Conservation (phyloP, 495 filamentous ascomycete genomes). For the Penicillium verhagenii region DNA sequence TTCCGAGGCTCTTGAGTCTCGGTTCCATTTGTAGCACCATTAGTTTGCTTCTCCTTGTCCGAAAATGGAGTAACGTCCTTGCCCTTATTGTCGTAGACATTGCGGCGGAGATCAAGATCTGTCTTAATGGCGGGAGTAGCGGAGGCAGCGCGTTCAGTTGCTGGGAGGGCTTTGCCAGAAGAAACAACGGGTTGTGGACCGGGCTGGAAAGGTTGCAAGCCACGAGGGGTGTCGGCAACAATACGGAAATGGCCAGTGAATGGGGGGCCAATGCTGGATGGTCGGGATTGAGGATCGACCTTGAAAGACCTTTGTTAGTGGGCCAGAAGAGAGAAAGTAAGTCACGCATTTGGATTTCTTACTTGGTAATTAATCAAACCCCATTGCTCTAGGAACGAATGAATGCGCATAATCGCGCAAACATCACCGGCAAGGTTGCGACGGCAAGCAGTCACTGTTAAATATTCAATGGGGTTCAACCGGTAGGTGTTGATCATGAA, state of each 20-base stretch:
- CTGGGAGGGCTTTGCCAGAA: constrained; percentile 66
- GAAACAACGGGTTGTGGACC: constrained; percentile 72
- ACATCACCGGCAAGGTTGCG: constrained; percentile 96
- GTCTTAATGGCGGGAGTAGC: constrained; percentile 66
- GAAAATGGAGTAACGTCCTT: constrained; percentile 69
- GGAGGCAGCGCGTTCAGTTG: constrained; percentile 74
- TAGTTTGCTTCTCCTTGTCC: constrained; percentile 66
- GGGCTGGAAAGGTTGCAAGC: constrained; percentile 92
- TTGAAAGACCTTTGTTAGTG: constrained; percentile 34
- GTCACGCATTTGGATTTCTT: constrained; percentile 10
- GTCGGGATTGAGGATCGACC: constrained; percentile 94
- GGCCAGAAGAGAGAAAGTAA: not conserved
- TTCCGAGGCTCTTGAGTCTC: constrained; percentile 66
- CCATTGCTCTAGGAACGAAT: constrained; percentile 99
- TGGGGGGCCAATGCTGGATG: constrained; percentile 92
- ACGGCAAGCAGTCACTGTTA: constrained; percentile 96
- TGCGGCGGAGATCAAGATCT: constrained; percentile 86
- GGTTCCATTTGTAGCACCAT: constrained; percentile 69
- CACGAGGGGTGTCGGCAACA: constrained; percentile 90
- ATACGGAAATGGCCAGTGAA: constrained; percentile 97
- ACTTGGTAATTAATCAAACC: constrained; percentile 99
- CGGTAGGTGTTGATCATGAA: constrained; percentile 99
- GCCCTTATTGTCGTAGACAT: constrained; percentile 90
- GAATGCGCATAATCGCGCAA: constrained; percentile 97
- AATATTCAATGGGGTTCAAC: constrained; percentile 90